Evolutionary conservation across 169 alveolate genomes (phyloP), one percentile per base, ranked within the genome.

Genomic region (Besnoitia besnoiti): DNA sequence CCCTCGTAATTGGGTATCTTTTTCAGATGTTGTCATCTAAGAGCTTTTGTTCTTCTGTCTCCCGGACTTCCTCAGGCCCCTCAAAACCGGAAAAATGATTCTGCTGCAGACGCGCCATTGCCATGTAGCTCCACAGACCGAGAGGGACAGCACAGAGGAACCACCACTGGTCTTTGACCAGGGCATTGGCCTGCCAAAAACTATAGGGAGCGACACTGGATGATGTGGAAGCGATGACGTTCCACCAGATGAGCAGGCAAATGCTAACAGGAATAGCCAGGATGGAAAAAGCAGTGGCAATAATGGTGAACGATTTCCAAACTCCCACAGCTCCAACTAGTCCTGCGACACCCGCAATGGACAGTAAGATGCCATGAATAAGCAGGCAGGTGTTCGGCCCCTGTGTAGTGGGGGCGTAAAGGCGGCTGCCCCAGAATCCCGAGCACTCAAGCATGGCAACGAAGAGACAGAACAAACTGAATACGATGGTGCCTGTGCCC

Each of bases 401-500:
- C 33, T 42, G 50, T 16, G 50, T 67, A 30, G 79, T 12, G 10
- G 44, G 27, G 73, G 46, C 37, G 92, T 50, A 46, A 27, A 77
- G 39, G 37, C 76, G 62, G 87, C 39, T 27, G 62, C 73, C 42
- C 92, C 92, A 89, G 51, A 33, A 89, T 0, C 79, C 73, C 35
- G 85, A 47, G 24, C 61, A 62, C 10, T 89, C 92, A 14, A 89
- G 49, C 39, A 89, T 89, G 21, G 87, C 10, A 35, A 89, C n/a
- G n/a, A 79, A 42, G 27, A 89, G 62, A 49, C 92, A 89, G 49
- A 89, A 46, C 76, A 89, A 19, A 47, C 92, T 89, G n/a, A 42
- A 89, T 27, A 73, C n/a, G 16, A 47, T 30, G 0, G 77, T 87
- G 4, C 87, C 92, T 33, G 79, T 51, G 30, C 55, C 92, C 40